These are phyloP conservation scores for Arthrobotrys iridis DNA, from an alignment of 2,329 filamentous ascomycete species.

Conservation along the genomic window DNA sequence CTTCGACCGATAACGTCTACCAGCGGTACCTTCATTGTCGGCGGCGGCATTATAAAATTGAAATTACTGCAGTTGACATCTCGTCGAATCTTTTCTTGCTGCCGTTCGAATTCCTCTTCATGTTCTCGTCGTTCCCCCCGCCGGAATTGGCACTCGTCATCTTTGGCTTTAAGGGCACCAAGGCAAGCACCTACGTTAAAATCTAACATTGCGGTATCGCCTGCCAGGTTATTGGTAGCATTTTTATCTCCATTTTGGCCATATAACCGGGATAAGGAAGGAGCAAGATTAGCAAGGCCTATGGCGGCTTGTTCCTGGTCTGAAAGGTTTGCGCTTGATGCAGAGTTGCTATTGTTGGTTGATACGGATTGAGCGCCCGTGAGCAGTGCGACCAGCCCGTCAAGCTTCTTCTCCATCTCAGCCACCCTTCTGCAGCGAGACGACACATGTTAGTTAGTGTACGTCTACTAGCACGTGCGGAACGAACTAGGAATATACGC, in stretches of 20 bases:
- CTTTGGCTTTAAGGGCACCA: constrained; percentile 12
- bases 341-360: constrained; percentile 53
- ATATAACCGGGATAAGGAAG: constrained; percentile 40
- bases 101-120: background rate
- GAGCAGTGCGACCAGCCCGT: constrained; percentile 55
- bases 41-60: constrained; percentile 19
- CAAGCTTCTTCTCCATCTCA: constrained; percentile 60
- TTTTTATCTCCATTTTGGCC: constrained; percentile 64
- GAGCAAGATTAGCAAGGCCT: constrained; percentile 54
- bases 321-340: constrained; percentile 50
- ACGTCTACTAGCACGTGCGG: background rate
- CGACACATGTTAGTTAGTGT: background rate
- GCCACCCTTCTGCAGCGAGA: constrained; percentile 58
- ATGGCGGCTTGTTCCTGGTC: constrained; percentile 59
- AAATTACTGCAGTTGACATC: constrained; percentile 20
- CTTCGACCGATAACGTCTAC: constrained; percentile 41
- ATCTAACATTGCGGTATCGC: constrained; percentile 22
- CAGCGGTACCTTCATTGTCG: constrained; percentile 6
- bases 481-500: constrained; percentile 56
- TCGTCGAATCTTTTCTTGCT: background rate
- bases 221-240: constrained; percentile 66
- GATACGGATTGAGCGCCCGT: constrained; percentile 34
- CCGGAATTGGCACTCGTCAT: background rate
- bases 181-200: constrained; percentile 30
- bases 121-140: background rate